A percentile compares a stretch with the other conserved stretches of the same genome.
Conservation (phyloP, 495 filamentous ascomycete genomes). For the Thermothielavioides terrestris region DNA sequence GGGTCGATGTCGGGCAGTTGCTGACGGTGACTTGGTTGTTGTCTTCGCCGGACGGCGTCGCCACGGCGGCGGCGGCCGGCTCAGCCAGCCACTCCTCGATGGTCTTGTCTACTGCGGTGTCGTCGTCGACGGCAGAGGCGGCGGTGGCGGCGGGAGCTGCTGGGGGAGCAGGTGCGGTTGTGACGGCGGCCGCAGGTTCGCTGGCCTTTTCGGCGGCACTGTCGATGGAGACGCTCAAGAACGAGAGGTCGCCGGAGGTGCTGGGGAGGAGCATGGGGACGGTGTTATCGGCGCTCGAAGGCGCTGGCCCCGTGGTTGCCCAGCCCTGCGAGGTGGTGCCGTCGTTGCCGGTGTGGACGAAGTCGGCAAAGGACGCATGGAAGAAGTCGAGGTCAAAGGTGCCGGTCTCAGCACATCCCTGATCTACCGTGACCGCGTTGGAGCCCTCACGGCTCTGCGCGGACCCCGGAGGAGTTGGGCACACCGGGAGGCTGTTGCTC, state of each 20-base stretch:
- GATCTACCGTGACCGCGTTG: not conserved
- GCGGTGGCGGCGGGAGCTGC: not conserved
- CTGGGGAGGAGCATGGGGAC: not conserved
- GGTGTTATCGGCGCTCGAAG: not conserved
- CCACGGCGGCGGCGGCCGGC: not conserved
- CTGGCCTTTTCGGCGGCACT: not conserved
- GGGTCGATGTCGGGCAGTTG: not conserved
- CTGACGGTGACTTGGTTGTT: not conserved
- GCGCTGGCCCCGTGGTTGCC: not conserved
- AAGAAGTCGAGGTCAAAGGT: slow-evolving; percentile 18
- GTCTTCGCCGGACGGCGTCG: not conserved
- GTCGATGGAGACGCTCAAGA: not conserved
- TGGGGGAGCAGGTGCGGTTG: not conserved
- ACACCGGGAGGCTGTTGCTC: not conserved
- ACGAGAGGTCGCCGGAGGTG: not conserved
- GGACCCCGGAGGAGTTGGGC: slow-evolving; percentile 10
- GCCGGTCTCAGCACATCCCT: not conserved
- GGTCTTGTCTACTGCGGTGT: slow-evolving; percentile 19
- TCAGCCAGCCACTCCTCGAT: slow-evolving; percentile 29
- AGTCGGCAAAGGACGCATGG: slow-evolving; percentile 13
- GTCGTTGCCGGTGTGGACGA: slow-evolving; percentile 8
- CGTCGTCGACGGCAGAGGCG: not conserved
- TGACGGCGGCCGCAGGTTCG: not conserved
- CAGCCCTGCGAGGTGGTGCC: not conserved
- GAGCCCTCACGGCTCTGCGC: slow-evolving; percentile 1